Percentiles rank a stretch among this genome's conserved stretches.
Conservation (phyloP, 2,329 filamentous ascomycete genomes). For the Cytospora chrysosperma region DNA sequence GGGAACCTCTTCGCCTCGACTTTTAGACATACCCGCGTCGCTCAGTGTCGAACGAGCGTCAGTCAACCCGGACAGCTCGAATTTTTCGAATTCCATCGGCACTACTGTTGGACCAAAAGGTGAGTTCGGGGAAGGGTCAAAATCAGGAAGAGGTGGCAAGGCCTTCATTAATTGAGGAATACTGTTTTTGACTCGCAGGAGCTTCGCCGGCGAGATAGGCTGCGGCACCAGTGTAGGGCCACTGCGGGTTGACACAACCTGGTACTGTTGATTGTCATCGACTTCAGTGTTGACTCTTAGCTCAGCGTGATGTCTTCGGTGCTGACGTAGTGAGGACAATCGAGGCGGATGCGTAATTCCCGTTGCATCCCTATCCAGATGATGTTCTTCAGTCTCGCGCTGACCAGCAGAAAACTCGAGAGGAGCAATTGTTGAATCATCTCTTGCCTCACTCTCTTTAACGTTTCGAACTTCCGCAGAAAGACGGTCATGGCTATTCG, state of each 20-base stretch:
- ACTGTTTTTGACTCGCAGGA: constrained; percentile 48
- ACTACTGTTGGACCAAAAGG: constrained; percentile 10
- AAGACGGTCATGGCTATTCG: neutral
- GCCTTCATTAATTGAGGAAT: constrained; percentile 54
- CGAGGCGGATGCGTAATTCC: constrained; percentile 14
- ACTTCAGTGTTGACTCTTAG: constrained; percentile 7
- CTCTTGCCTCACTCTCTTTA: neutral
- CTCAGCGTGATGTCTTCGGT: constrained; percentile 10
- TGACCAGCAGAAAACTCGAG: neutral
- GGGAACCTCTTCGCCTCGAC: neutral
- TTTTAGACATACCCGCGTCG: neutral
- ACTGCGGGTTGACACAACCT: constrained; percentile 21
- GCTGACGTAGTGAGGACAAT: constrained; percentile 16
- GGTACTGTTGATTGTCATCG: constrained; percentile 18
- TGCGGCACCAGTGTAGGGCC: constrained; percentile 44
- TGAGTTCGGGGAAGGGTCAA: constrained; percentile 16
- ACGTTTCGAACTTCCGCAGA: neutral
- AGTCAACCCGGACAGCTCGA: constrained; percentile 21
- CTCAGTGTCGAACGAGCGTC: constrained; percentile 20
- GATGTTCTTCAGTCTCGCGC: neutral
- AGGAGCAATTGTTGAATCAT: neutral
- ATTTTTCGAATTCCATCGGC: constrained; percentile 18
- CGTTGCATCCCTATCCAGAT: neutral
- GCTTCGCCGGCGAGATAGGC: constrained; percentile 46
- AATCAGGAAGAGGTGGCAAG: constrained; percentile 45